Evolutionary conservation across 2,329 filamentous ascomycete species (phyloP).

Genomic region (Rhexocercosporidium sp.): DNA sequence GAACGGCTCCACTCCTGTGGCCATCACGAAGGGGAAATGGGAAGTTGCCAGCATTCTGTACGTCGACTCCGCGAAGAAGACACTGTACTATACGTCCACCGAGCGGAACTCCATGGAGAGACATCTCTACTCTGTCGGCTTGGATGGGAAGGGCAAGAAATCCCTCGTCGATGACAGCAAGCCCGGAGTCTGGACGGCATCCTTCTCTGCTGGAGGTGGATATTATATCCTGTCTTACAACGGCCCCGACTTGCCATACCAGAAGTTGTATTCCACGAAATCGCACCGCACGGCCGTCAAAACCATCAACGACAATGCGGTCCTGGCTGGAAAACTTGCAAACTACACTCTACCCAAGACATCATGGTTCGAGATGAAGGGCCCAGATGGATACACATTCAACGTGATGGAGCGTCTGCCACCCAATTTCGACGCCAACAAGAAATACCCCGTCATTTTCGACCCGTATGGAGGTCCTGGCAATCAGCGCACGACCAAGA

Average conservation of each 20-base stretch:
- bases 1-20: conserved; percentile 56
- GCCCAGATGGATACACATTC: conserved; percentile 64
- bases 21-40: conserved; percentile 65
- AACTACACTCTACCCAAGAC: conserved; percentile 68
- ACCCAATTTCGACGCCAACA: conserved; percentile 63
- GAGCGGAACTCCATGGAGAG: conserved; percentile 69
- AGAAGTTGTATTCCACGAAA: conserved; percentile 67
- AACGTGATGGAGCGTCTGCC: conserved; percentile 71
- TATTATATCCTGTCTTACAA: conserved; percentile 71
- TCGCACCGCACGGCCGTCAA: conserved; percentile 57
- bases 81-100: conserved; percentile 70
- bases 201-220: conserved; percentile 55
- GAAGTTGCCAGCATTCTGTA: conserved; percentile 66
- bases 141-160: conserved; percentile 56
- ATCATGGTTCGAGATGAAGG: conserved; percentile 63
- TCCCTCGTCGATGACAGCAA: conserved; percentile 66
- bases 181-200: conserved; percentile 65
- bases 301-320: conserved; percentile 65
- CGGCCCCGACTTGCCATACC: conserved; percentile 72
- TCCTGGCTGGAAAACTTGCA: conserved; percentile 58
- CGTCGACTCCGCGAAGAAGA: conserved; percentile 58
- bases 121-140: conserved; percentile 71
- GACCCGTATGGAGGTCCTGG: conserved; percentile 72
- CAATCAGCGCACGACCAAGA: conserved; percentile 64
- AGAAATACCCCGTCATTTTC: conserved; percentile 71